These are phyloP conservation scores for Schizochytrium sp. DNA, from an alignment of 108 stramenopile genomes.

Conservation along the genomic window DNA sequence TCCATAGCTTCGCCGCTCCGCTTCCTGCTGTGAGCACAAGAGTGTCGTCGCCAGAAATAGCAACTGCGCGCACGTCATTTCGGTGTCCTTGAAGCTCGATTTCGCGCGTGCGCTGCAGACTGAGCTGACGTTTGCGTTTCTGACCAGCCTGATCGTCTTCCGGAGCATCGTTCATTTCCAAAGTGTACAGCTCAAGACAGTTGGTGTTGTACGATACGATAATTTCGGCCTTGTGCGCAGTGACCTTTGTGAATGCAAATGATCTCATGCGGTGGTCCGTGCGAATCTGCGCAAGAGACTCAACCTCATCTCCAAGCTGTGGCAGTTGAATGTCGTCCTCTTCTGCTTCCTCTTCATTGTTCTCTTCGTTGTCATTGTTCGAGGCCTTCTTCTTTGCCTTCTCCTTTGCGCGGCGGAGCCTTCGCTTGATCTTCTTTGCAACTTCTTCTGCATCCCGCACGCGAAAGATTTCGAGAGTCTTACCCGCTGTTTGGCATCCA, in stretches of 20 bases:
- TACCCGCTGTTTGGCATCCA: slow-evolving; percentile 68
- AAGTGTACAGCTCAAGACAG: slow-evolving; percentile 85
- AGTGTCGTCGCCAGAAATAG: slow-evolving; percentile 86
- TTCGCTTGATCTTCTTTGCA: slow-evolving; percentile 84
- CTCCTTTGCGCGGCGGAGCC: slow-evolving; percentile 81
- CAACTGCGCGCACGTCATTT: slow-evolving; percentile 91
- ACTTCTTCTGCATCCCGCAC: slow-evolving; percentile 81
- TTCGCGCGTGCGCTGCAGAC: slow-evolving; percentile 18
- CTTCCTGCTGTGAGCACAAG: slow-evolving; percentile 89
- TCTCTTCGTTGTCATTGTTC: slow-evolving; percentile 80
- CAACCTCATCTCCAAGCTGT: slow-evolving; percentile 84
- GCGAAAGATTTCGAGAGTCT: slow-evolving; percentile 82
- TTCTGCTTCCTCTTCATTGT: slow-evolving; percentile 72
- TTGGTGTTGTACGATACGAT: slow-evolving; percentile 88
- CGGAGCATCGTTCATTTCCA: slow-evolving; percentile 68
- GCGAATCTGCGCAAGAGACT: slow-evolving; percentile 83
- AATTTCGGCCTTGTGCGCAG: slow-evolving; percentile 77
- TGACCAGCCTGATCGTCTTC: background rate
- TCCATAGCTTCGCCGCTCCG: slow-evolving; percentile 91
- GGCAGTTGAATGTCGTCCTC: slow-evolving; percentile 23
- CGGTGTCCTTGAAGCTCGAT: slow-evolving; percentile 93
- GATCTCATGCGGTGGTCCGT: slow-evolving; percentile 84
- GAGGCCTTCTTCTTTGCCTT: slow-evolving; percentile 85
- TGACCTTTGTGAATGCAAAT: slow-evolving; percentile 77
- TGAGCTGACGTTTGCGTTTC: slow-evolving; percentile 33